Evolutionary conservation across 176 grass and related monocot genomes (phyloP).

Genomic region (Puccinellia tenuiflora): DNA sequence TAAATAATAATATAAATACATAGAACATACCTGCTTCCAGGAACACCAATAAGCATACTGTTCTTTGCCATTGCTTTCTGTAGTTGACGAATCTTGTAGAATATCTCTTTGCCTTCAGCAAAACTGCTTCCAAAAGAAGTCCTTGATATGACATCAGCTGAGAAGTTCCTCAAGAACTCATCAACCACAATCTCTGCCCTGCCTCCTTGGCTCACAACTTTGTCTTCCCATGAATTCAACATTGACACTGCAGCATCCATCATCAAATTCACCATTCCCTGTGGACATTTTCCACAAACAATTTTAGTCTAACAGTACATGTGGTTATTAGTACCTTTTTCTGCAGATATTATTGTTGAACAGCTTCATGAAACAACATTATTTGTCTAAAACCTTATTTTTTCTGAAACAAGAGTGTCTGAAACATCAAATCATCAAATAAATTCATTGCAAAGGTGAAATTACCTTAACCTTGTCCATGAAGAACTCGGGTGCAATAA

Average conservation of each 20-base stretch:
- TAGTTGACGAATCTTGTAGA: slow-evolving; percentile 57
- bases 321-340: background rate
- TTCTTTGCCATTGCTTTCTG: slow-evolving; percentile 52
- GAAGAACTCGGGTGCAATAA: slow-evolving; percentile 77
- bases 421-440: background rate
- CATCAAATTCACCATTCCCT: slow-evolving; percentile 72
- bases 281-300: background rate
- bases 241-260: slow-evolving; percentile 32
- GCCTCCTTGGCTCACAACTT: slow-evolving; percentile 35
- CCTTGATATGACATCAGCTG: slow-evolving; percentile 74
- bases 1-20: background rate
- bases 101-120: slow-evolving; percentile 58
- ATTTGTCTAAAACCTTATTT: background rate
- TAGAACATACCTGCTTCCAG: slow-evolving; percentile 42
- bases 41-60: slow-evolving; percentile 50
- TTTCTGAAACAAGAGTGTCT: background rate
- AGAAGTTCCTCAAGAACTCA: slow-evolving; percentile 64
- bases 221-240: slow-evolving; percentile 47
- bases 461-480: slow-evolving; percentile 88
- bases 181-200: slow-evolving; percentile 62
- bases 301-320: background rate
- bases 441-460: background rate
- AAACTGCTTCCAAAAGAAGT: slow-evolving; percentile 73
- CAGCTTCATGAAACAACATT: background rate
- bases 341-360: background rate